These are phyloP conservation scores for Quillaja saponaria DNA, from an alignment of 306 rosid species.

Conservation along the genomic window DNA sequence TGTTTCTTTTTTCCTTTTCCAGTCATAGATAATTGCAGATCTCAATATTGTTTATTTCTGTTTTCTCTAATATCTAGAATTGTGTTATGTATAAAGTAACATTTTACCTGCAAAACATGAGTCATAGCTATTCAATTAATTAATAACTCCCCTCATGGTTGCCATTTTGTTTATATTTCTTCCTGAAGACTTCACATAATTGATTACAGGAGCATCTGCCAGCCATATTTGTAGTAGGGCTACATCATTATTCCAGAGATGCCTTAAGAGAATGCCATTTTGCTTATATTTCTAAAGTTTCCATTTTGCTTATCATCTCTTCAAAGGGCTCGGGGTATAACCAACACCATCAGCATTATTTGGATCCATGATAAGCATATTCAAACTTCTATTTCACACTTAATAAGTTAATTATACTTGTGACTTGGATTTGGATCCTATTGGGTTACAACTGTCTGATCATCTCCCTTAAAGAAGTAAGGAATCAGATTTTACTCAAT, in stretches of 20 bases:
- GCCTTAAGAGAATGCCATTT: constrained; percentile 11
- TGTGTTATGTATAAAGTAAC: no score
- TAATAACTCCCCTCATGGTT: no score
- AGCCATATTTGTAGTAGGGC: constrained; percentile 21
- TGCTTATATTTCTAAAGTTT: no score
- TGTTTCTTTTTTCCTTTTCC: not conserved
- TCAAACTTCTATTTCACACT: constrained; percentile 15
- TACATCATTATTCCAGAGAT: constrained; percentile 19
- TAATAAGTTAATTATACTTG: no score
- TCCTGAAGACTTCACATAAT: no score
- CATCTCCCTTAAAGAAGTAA: constrained; percentile 28
- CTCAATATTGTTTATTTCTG: no score
- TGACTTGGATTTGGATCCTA: constrained; percentile 24
- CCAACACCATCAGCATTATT: constrained; percentile 22
- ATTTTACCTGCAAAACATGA: no score
- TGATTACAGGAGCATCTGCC: constrained; percentile 23
- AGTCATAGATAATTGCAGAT: no score
- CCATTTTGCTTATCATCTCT: constrained; percentile 36
- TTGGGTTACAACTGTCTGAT: constrained; percentile 16
- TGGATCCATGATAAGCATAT: constrained; percentile 34
- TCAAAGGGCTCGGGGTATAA: constrained; percentile 9
- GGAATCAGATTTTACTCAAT: constrained; percentile 33
- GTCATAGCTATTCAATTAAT: no score
- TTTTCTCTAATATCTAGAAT: no score
- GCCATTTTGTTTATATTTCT: no score